Base-by-base conservation (phyloP, 306 rosid species). In the Vicia villosa region DNA sequence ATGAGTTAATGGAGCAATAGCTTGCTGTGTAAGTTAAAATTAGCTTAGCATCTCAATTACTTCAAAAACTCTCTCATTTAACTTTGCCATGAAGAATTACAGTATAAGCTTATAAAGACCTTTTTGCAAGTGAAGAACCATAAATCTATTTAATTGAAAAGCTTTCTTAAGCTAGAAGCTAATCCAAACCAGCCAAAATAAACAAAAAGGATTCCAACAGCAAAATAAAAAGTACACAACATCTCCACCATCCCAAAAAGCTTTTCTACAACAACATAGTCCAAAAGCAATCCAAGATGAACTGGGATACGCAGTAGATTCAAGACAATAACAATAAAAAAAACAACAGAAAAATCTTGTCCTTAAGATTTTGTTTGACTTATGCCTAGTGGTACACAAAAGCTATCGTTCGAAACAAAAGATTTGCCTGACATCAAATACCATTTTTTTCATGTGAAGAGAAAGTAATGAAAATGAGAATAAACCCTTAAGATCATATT, bases 181-280 rank as follows among this genome's bases (percentile, higher is more conserved):
- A 55, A 55, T 55, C 61, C 61, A 56, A 26, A 56, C 40, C 63
- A 56, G 17, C 38, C 19, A n/a, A 40, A 50, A 38, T 38, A 38
- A 34, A 62, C 19, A 10, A 63, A 59, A 14, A 9, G 20, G 30
- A 32, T 46, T 60, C 13, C 10, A 47, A 32, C 16, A 5, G 11
- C 20, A 1, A 34, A 36, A 37, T 43, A 10, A 3, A n/a, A 70
- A 56, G 65, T 55, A 32, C 22, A 24, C 65, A 55, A 17, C 41
- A 70, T 67, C 61, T 26, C 57, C 49, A 67, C 19, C 55, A 42
- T 24, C 37, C 22, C 9, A 26, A 13, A 26, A 34, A 16, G 45
- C 45, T 16, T 34, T 60, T 10, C 36, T 34, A 34, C 14, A 9
- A 14, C 63, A 13, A 5, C 66, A 10, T 32, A n/a, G 15, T 9